Base-by-base conservation (phyloP, 768 basidiomycete species). In the Trametes gibbosa region DNA sequence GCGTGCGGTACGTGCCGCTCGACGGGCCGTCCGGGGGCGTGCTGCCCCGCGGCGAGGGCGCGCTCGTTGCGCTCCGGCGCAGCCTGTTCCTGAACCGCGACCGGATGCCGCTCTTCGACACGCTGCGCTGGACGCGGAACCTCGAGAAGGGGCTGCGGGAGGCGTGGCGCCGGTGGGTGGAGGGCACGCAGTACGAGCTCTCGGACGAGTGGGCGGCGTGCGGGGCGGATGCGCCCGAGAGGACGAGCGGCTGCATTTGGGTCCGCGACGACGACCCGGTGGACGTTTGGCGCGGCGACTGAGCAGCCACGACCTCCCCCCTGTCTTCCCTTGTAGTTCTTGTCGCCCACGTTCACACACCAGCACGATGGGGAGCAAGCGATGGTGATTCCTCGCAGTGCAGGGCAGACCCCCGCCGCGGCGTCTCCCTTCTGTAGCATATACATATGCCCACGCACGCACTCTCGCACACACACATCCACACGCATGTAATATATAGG, bases 151-250 rank as follows among this genome's bases (percentile, higher is more conserved):
- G 76, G 1, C 72, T 74, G 23, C 27, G 61, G 32, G 73, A 71
- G 19, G 78, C 77, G 0, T 82, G 81, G 81, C 66, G 71, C 52
- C 75, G 80, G 23, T 82, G 79, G 79, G 79, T 78, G 13, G 73
- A 75, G 35, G 78, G 77, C n/a, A 70, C 70, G 43, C 68, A 68
- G 61, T 65, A 72, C 66, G 62, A 76, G 70, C 58, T 70, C 68
- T 67, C 71, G 57, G 68, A 72, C 43, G 69, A 74, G 19, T 74
- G 75, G 68, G 74, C 76, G n/a, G 72, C 72, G 3, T 71, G 69
- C 13, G 64, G 68, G 27, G 68, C 68, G 17, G 62, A 66, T 14
- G 37, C 37, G 37, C 37, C 37, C 14, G 73, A 70, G 56, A 67
- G 66, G 52, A 55, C 62, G 45, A 69, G 67, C 59, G 64, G 70